A percentile compares a stretch with the other conserved stretches of the same genome.
phyloP scores from a whole-genome alignment of 1,284 basidiomycete genomes.

The Coriolopsis trogii region DNA sequence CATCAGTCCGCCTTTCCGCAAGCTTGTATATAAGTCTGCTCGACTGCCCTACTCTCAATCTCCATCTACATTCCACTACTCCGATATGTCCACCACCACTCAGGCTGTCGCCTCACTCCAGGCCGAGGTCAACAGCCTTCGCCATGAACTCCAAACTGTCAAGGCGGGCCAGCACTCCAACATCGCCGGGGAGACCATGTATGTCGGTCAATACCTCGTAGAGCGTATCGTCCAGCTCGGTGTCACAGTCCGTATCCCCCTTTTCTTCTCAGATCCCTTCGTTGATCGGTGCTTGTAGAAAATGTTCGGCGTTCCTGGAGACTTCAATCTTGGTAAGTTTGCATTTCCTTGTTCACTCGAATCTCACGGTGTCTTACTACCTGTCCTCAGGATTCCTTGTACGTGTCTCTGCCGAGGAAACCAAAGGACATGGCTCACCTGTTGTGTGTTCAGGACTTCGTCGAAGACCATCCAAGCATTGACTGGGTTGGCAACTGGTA shows the following conservation, averaged over 20 bases:
- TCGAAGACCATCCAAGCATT: slow-evolving; percentile 81
- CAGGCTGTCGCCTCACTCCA: slow-evolving; percentile 42
- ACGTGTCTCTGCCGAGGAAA: slow-evolving; percentile 21
- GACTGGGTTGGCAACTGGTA: slow-evolving; percentile 92
- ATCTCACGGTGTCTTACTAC: neutral
- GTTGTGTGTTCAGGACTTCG: slow-evolving; percentile 64
- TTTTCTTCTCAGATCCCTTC: neutral
- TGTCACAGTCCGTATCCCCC: slow-evolving; percentile 53
- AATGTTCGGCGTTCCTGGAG: slow-evolving; percentile 90
- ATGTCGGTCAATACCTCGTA: slow-evolving; percentile 73
- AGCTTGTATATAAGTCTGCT: neutral
- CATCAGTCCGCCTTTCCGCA: neutral
- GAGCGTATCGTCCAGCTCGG: slow-evolving; percentile 69
- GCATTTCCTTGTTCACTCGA: neutral
- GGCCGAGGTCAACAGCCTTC: slow-evolving; percentile 56
- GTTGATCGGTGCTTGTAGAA: slow-evolving; percentile 41
- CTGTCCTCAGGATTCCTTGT: slow-evolving; percentile 68
- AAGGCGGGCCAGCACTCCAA: slow-evolving; percentile 31
- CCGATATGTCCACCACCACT: slow-evolving; percentile 21
- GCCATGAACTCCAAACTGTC: slow-evolving; percentile 51
- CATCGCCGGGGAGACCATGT: slow-evolving; percentile 49
- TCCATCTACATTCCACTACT: slow-evolving; percentile 4
- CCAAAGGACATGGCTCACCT: neutral
- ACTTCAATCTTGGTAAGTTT: slow-evolving; percentile 84
- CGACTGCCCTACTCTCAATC: slow-evolving; percentile 1